Evolutionary conservation across 2,329 filamentous ascomycete genomes (phyloP), one percentile per base, ranked within the genome.

Genomic region (Alternaria atra): DNA sequence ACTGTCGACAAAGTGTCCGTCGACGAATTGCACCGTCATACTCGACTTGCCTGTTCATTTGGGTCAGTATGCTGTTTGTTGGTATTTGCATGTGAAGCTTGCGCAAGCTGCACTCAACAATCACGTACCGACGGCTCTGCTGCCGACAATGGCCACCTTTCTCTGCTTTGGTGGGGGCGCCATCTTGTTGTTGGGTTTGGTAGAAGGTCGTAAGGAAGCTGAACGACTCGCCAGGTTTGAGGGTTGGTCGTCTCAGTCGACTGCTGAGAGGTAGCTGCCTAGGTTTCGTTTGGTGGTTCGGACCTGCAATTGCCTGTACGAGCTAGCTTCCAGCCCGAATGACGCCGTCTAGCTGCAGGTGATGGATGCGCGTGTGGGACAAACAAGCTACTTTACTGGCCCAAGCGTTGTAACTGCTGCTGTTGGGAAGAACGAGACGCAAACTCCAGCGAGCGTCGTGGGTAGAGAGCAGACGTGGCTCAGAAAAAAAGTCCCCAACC

Each of bases 1-100:
- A 80, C 92, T 96, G 80, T 99, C 95, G 76, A 99, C 94, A 77
- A 99, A 99, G 82, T 97, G 94, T 65, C 93, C 93, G 79, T 99
- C 95, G 76, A 97, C 94, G 77, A 95, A 98, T 77, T 94, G 94
- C 48, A 98, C 95, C 12, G 95, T 97, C 68, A 99, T 89, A 55
- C 94, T 98, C 23, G 93, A 97, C 85, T 99, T 99, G 80, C 95
- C 95, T 98, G 73, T 61, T 63, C 32, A 55, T 32, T 20, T 35
- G 55, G 56, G 66, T 71, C 67, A 67, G 66, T 54, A 58, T 54
- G 40, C 60, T 58, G 58, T 34, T 30, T 44, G 58, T 25, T 56
- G 40, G 15, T 48, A 23, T 42, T 57, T 27, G 53, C 63, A 63
- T 60, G 63, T 65, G 61, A 65, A 70, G 62, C 30, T 39, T 50